These are phyloP conservation scores for Beauveria sp. DNA, from an alignment of 2,329 filamentous ascomycete genomes.

Conservation along the genomic window DNA sequence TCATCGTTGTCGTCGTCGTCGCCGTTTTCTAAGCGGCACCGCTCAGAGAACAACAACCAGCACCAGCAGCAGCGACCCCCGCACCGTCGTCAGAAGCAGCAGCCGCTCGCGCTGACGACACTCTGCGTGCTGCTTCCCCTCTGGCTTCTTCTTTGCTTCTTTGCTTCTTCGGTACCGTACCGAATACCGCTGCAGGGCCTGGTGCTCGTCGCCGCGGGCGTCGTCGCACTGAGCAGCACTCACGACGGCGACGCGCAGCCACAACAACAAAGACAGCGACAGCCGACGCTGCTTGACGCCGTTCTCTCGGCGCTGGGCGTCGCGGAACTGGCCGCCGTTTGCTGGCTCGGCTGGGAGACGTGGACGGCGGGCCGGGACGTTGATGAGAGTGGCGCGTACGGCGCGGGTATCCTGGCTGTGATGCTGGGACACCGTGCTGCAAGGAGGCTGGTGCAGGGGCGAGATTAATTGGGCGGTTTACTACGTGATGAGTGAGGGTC, in stretches of 20 bases:
- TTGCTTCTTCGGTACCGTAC: slow-evolving; percentile 17
- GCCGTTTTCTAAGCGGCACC: neutral
- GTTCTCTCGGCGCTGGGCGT: slow-evolving; percentile 23
- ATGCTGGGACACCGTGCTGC: slow-evolving; percentile 27
- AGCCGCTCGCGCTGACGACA: slow-evolving; percentile 15
- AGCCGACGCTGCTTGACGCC: slow-evolving; percentile 17
- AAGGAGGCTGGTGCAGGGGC: slow-evolving; percentile 14
- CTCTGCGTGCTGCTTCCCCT: slow-evolving; percentile 17
- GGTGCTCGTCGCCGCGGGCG: slow-evolving; percentile 21
- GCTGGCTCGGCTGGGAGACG: slow-evolving; percentile 25
- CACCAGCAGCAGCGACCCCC: too few species aligned
- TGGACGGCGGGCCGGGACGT: slow-evolving; percentile 20
- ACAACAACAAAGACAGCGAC: neutral
- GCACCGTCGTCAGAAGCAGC: too few species aligned
- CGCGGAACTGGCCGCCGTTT: slow-evolving; percentile 24
- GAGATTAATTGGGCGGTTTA: neutral
- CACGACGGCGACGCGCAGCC: slow-evolving; percentile 16
- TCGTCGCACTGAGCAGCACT: slow-evolving; percentile 22
- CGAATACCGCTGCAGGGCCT: slow-evolving; percentile 21
- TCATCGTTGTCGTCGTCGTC: neutral
- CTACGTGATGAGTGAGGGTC: neutral
- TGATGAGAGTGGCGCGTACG: slow-evolving; percentile 16
- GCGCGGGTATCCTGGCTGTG: slow-evolving; percentile 20
- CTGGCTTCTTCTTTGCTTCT: slow-evolving; percentile 19
- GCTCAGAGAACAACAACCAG: too few species aligned